These are phyloP conservation scores for Quillaja saponaria DNA, from an alignment of 306 rosid genomes.

Conservation along the genomic window DNA sequence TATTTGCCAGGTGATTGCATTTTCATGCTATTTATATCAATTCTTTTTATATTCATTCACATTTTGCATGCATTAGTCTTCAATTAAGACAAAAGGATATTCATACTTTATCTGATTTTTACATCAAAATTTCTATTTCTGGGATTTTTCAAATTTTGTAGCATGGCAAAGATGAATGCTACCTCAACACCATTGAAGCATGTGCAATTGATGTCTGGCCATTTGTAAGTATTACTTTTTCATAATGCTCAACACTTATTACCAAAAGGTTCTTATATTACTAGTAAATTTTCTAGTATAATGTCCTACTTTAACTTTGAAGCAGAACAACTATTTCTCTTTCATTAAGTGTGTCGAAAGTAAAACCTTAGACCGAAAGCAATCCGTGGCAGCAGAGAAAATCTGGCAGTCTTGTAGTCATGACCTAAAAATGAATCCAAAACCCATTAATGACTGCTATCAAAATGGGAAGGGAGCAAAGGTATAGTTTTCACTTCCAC, in stretches of 20 bases:
- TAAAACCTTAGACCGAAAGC: background rate
- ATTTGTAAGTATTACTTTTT: background rate
- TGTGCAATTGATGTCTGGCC: background rate
- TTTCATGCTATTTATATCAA: too few species aligned
- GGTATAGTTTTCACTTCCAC: background rate
- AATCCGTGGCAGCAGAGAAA: background rate
- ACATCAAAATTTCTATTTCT: background rate
- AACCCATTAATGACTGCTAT: background rate
- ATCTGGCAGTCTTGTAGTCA: background rate
- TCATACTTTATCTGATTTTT: background rate
- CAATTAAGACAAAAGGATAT: too few species aligned
- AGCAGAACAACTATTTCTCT: background rate
- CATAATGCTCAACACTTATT: background rate
- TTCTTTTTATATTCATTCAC: too few species aligned
- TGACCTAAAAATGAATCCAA: background rate
- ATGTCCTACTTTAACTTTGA: background rate
- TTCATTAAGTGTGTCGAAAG: background rate
- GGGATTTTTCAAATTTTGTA: background rate
- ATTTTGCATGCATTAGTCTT: too few species aligned
- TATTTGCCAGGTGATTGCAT: constrained; percentile 16
- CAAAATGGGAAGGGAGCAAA: background rate
- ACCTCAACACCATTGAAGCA: constrained; percentile 2
- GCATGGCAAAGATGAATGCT: constrained; percentile 18
- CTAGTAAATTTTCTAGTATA: too few species aligned
- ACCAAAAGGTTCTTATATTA: background rate